phyloP scores from a whole-genome alignment of 2,329 filamentous ascomycete genomes.

The Botrytis fragariae region DNA sequence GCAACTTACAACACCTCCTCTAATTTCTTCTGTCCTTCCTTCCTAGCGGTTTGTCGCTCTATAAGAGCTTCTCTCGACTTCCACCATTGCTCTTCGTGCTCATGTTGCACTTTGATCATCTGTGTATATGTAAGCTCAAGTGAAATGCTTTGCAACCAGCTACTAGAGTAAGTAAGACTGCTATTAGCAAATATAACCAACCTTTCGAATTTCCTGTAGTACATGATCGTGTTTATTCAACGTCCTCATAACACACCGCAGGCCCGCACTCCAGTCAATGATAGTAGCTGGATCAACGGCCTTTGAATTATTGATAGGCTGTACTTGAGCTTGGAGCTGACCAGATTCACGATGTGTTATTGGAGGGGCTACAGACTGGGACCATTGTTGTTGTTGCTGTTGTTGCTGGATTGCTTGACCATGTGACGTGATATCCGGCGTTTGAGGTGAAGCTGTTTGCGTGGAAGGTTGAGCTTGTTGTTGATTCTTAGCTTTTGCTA shows the following conservation, averaged over 20 bases:
- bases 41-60: slow-evolving; percentile 49
- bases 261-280: slow-evolving; percentile 50
- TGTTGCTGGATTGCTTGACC: slow-evolving; percentile 34
- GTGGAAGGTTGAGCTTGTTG: slow-evolving; percentile 18
- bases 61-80: slow-evolving; percentile 50
- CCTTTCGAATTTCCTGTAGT: slow-evolving; percentile 44
- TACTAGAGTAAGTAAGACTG: not conserved
- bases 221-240: slow-evolving; percentile 46
- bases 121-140: slow-evolving; percentile 34
- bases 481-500: slow-evolving; percentile 28
- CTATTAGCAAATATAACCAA: slow-evolving; percentile 19
- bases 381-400: slow-evolving; percentile 16
- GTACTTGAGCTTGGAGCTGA: not conserved
- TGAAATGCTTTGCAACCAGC: not conserved
- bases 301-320: slow-evolving; percentile 20
- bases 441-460: slow-evolving; percentile 37
- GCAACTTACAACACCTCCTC: slow-evolving; percentile 52
- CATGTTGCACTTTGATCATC: slow-evolving; percentile 62
- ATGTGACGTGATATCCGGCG: slow-evolving; percentile 33
- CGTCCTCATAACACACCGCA: slow-evolving; percentile 50
- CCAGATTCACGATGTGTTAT: not conserved
- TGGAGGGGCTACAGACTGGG: not conserved
- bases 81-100: slow-evolving; percentile 62
- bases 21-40: slow-evolving; percentile 52
- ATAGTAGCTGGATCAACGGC: slow-evolving; percentile 46